Evolutionary conservation across 768 basidiomycete genomes (phyloP).

Genomic region (Russula ochroleuca): DNA sequence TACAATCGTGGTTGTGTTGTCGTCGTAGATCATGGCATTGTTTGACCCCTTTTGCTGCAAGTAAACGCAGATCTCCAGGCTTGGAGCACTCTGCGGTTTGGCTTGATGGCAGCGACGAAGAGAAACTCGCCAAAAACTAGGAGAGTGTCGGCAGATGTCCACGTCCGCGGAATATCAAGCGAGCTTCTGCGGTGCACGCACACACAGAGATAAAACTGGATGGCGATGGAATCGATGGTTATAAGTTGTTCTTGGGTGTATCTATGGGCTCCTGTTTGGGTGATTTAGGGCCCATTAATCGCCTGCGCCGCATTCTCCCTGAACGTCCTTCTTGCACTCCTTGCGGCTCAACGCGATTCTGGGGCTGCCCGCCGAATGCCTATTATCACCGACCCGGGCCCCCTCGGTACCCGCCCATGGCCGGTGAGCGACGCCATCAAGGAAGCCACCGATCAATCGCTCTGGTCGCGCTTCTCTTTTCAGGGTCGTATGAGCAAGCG

Average conservation of each 20-base stretch:
- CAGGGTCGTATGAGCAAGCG: background rate
- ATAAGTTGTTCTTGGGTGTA: background rate
- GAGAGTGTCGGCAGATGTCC: background rate
- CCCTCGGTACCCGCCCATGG: background rate
- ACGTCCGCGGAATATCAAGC: constrained; percentile 5
- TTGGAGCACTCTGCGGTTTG: background rate
- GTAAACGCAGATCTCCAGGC: background rate
- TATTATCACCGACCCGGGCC: background rate
- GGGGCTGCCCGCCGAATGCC: background rate
- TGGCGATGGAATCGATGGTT: background rate
- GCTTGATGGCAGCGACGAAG: background rate
- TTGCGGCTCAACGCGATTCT: background rate
- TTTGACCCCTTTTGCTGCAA: background rate
- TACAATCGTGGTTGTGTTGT: background rate
- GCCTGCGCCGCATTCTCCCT: background rate
- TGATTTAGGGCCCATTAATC: background rate
- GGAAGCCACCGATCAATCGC: background rate
- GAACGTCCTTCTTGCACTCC: constrained; percentile 1
- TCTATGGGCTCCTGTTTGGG: background rate
- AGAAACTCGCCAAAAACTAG: background rate
- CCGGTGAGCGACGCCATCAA: background rate
- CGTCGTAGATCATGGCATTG: background rate
- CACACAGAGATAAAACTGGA: background rate
- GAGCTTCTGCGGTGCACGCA: background rate
- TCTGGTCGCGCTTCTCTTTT: background rate